Evolutionary conservation across 768 basidiomycete genomes (phyloP), one percentile per base, ranked within the genome.

Genomic region (Lentinula guzmanii): DNA sequence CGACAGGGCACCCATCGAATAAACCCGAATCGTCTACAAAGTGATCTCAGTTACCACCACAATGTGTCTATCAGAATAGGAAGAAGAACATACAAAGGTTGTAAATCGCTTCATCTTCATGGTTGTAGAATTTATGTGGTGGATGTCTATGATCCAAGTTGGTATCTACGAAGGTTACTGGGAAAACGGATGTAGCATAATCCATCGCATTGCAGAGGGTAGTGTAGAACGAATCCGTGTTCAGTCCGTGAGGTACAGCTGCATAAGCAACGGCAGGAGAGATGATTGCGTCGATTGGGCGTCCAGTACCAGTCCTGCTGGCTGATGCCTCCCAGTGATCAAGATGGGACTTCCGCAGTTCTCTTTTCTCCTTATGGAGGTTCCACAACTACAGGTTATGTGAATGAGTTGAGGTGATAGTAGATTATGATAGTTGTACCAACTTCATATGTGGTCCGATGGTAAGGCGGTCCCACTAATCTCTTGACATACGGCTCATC

Each of bases 221-320:
- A 0, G 89, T 89, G 66, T 87, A 90, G 54, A 71, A 65, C 9
- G 76, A 74, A 62, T 70, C 70, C 16, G 53, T 75, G 61, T 81
- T 81, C 50, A 69, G 68, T n/a, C 88, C 89, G 67, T 90, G 90
- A 9, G 86, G 89, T 5, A 83, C 74, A 0, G 90, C 86, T 1
- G 79, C 73, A 67, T 75, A 86, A 1, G 88, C 78, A 1, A 86
- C 85, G 2, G 75, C 78, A 28, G 91, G 87, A 2, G 77, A 73
- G 42, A 93, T 86, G 65, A 93, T 83, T 1, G 86, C 90, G 67
- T 93, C 91, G 5, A 92, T 80, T 5, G 89, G 87, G 1, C 91
- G 73, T 0, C 86, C 88, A 0, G 89, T 92, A 0, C 82, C 82
- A 0, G 89, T 91, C 16, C 65, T 56, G 0, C 59, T 64, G 9